Evolutionary conservation across 805 yeast species (phyloP), one percentile per base, ranked within the genome.

Genomic region (Torulaspora maleeae): DNA sequence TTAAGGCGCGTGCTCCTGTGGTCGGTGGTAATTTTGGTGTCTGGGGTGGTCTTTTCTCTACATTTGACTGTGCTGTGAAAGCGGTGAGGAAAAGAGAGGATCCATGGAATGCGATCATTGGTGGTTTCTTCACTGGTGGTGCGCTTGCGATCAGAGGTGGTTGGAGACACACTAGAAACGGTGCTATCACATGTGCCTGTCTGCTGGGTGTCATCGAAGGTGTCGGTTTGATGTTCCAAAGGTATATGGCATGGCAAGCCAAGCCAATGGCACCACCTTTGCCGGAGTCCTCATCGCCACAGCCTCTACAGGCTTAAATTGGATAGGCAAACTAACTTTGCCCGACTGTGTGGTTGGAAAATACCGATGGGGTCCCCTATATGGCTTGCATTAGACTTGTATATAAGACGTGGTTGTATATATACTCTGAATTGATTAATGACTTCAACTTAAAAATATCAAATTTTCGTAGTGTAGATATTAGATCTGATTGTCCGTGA

Each of bases 11-110:
- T 68, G 98, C 97, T 2, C 99, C 99, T 32, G 96, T 91, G 40
- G 89, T 91, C 44, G 99, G 99, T 55, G 99, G 99, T 63, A 93
- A 93, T 70, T 91, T 93, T 62, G 99, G 99, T 73, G 95, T 87
- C 32, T 93, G 99, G 99, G 99, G 99, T 76, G 99, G 99, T 50
- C 74, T 93, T 59, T 93, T 93, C 66, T 88, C 97, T 27, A 84
- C 95, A 11, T 93, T 82, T 64, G 99, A 93, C 70, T 93, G 99
- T 75, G 78, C 90, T 12, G 95, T 93, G 38, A 93, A 91, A 69
- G 96, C 91, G 2, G 79, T 93, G 35, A 86, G 99, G 75, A 86
- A 88, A 70, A 87, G 97, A 75, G 99, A 93, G 69, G 99, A 93
- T 68, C 96, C 98, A 5, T 86, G 95, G 86, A 93, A 93, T 67